phyloP scores from a whole-genome alignment of 495 filamentous ascomycete genomes.

The Podospora bellae-mahoneyi region DNA sequence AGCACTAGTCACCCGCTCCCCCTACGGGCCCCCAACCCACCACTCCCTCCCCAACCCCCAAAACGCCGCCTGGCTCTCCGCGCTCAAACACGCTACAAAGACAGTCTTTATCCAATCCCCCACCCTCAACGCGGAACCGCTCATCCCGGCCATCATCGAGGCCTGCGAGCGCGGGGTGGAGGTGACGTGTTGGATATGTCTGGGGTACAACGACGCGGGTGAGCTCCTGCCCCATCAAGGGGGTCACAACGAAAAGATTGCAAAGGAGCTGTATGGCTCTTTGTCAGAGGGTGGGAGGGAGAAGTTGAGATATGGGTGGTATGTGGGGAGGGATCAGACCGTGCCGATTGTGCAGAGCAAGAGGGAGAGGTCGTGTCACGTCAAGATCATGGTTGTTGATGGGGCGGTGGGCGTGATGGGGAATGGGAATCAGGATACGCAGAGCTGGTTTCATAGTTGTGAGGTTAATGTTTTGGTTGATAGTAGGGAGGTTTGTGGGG shows the following conservation, averaged over 20 bases:
- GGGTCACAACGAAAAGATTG: constrained; percentile 70
- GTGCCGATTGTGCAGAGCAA: constrained; percentile 58
- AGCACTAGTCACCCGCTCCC: constrained; percentile 64
- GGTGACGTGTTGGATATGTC: constrained; percentile 65
- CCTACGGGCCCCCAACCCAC: constrained; percentile 61
- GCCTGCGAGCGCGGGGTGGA: constrained; percentile 64
- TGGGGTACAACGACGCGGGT: constrained; percentile 76
- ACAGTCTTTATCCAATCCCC: constrained; percentile 72
- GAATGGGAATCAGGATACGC: constrained; percentile 78
- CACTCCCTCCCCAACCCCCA: constrained; percentile 61
- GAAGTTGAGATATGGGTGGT: constrained; percentile 58
- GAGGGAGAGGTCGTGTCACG: constrained; percentile 64
- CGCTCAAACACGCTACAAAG: constrained; percentile 57
- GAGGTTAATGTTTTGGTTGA: constrained; percentile 75
- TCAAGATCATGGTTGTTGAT: constrained; percentile 75
- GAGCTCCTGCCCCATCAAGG: constrained; percentile 72
- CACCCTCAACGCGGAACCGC: constrained; percentile 67
- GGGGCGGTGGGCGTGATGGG: constrained; percentile 64
- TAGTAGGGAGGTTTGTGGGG: constrained; percentile 52
- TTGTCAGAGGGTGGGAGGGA: constrained; percentile 47
- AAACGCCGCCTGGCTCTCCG: constrained; percentile 67
- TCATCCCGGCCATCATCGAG: constrained; percentile 57
- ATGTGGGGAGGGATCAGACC: constrained; percentile 69
- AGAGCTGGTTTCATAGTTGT: constrained; percentile 72
- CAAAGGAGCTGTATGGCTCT: constrained; percentile 53